phyloP scores from a whole-genome alignment of 1,284 basidiomycete species.

The Wolfiporia cocos region DNA sequence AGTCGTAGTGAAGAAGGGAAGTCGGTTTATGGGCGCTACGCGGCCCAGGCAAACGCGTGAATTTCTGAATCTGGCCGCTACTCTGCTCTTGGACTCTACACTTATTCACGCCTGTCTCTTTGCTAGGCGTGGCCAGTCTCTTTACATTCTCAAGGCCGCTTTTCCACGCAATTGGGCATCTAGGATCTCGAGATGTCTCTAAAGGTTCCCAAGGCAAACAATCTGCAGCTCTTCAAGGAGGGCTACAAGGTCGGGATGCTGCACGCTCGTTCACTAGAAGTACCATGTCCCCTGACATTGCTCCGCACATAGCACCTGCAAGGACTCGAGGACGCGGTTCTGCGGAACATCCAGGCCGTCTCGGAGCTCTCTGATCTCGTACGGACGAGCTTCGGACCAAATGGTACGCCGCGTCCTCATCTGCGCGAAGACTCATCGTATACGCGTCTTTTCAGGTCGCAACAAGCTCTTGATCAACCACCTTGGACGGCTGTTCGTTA shows the following conservation, averaged over 20 bases:
- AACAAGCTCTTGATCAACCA: slow-evolving; percentile 98
- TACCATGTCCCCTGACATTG: not conserved
- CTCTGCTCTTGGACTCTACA: no score
- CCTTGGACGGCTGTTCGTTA: slow-evolving; percentile 92
- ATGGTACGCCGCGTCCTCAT: slow-evolving; percentile 51
- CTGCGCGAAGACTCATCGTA: not conserved
- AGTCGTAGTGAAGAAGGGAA: no score
- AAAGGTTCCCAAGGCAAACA: slow-evolving; percentile 89
- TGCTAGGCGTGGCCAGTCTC: no score
- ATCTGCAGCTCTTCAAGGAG: slow-evolving; percentile 91
- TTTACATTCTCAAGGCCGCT: no score
- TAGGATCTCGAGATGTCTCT: slow-evolving; percentile 77
- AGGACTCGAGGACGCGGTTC: slow-evolving; percentile 89
- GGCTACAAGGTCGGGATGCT: slow-evolving; percentile 71
- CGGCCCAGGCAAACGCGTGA: no score
- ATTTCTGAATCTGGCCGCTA: no score
- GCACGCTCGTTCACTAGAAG: not conserved
- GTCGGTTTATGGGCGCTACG: no score
- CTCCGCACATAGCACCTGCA: slow-evolving; percentile 81
- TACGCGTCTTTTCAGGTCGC: slow-evolving; percentile 48
- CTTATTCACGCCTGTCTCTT: no score
- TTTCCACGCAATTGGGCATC: no score
- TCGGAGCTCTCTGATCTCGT: slow-evolving; percentile 93
- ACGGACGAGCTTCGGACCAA: slow-evolving; percentile 93
- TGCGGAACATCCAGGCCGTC: slow-evolving; percentile 95